These are phyloP conservation scores for Epipyxis sp. DNA, from an alignment of 108 stramenopile genomes.

Conservation along the genomic window DNA sequence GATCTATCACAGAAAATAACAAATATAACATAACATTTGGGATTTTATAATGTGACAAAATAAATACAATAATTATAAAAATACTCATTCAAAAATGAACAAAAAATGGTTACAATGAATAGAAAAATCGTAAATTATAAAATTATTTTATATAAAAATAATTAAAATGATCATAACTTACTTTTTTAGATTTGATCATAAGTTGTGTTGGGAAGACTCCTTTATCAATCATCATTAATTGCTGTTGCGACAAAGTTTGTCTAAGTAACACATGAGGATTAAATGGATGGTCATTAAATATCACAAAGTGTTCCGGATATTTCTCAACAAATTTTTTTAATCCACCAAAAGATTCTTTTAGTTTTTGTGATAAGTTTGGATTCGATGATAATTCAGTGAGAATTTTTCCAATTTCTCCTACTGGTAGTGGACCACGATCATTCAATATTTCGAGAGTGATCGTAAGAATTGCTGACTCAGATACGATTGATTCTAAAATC, in stretches of 20 bases:
- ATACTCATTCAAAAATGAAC: no score
- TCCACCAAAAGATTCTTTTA: conserved; percentile 58
- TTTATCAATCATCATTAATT: not conserved
- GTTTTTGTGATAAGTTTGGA: conserved; percentile 39
- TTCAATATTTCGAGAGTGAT: conserved; percentile 45
- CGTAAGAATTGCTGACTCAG: conserved; percentile 42
- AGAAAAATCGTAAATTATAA: no score
- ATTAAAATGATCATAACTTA: no score
- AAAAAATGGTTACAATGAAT: no score
- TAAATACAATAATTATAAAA: no score
- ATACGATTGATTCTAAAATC: conserved; percentile 50
- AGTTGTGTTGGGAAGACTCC: not conserved
- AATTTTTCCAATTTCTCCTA: conserved; percentile 61
- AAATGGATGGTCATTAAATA: conserved; percentile 56
- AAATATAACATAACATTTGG: no score
- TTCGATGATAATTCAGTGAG: conserved; percentile 52
- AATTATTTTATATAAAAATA: no score
- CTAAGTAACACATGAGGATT: conserved; percentile 51
- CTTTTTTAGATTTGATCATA: not conserved
- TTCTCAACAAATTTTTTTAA: conserved; percentile 61
- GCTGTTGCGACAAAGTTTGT: not conserved
- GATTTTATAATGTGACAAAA: no score
- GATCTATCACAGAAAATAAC: no score
- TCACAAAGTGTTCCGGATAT: conserved; percentile 51
- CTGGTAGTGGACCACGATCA: conserved; percentile 55